A percentile compares a stretch with the other conserved stretches of the same genome.
Evolutionary conservation across 139 green algal species (phyloP).

Genomic region (Astrephomene gubernaculifera): DNA sequence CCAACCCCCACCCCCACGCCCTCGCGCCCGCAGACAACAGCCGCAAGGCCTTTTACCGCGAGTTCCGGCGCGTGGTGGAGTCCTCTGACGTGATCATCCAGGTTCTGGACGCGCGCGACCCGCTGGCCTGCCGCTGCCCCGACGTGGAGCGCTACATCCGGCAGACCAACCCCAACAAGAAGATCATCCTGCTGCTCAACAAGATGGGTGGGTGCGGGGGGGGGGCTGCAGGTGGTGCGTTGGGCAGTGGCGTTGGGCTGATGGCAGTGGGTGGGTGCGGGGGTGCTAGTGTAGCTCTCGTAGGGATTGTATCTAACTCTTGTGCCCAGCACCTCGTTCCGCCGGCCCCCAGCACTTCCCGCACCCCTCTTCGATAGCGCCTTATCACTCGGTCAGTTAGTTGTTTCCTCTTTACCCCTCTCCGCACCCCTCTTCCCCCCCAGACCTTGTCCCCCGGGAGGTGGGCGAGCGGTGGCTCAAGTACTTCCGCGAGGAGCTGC

Average conservation of each 20-base stretch:
- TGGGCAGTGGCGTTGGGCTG: background rate
- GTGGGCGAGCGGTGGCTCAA: conserved; percentile 93
- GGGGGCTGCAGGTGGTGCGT: background rate
- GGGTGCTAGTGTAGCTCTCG: background rate
- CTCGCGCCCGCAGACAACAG: conserved; percentile 72
- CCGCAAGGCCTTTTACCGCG: conserved; percentile 92
- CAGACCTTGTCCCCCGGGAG: conserved; percentile 94
- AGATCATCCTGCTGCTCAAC: conserved; percentile 97
- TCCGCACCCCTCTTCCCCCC: background rate
- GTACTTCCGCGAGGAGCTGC: conserved; percentile 95
- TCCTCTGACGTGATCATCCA: conserved; percentile 93
- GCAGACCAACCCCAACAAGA: conserved; percentile 84
- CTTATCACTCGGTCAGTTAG: too few species aligned
- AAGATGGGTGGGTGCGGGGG: conserved; percentile 86
- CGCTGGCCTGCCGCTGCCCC: conserved; percentile 87
- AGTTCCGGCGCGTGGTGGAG: conserved; percentile 96
- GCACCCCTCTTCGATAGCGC: background rate
- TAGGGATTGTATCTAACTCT: background rate
- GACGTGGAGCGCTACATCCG: conserved; percentile 95
- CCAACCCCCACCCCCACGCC: background rate
- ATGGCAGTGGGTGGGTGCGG: background rate
- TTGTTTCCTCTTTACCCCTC: background rate
- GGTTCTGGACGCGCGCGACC: conserved; percentile 97
- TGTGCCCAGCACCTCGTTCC: too few species aligned
- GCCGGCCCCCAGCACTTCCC: background rate